These are phyloP conservation scores for Thalassiosira exigua DNA, from an alignment of 352 stramenopile species.

Conservation along the genomic window DNA sequence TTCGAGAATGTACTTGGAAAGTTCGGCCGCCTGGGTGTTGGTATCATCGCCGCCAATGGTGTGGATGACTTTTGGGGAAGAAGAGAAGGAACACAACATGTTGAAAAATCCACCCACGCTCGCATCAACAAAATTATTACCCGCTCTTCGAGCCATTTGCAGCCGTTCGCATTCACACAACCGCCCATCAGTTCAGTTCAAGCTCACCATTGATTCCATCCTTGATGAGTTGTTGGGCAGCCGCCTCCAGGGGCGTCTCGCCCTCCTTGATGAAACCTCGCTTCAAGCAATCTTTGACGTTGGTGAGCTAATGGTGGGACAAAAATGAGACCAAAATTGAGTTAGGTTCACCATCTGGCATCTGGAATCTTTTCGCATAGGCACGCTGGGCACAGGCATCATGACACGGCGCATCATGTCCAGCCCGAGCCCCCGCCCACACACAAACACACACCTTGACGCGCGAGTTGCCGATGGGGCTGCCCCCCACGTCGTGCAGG, in stretches of 20 bases:
- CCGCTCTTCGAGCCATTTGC: too few species aligned
- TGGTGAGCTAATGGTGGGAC: conserved; percentile 86
- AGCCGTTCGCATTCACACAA: too few species aligned
- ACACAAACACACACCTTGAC: conserved; percentile 76
- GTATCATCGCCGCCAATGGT: conserved; percentile 87
- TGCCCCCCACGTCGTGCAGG: conserved; percentile 81
- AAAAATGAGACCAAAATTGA: too few species aligned
- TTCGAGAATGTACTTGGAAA: conserved; percentile 83
- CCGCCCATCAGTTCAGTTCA: too few species aligned
- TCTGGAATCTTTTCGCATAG: too few species aligned
- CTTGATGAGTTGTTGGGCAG: conserved; percentile 77
- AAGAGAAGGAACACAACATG: too few species aligned
- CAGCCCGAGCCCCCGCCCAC: too few species aligned
- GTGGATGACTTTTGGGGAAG: conserved; percentile 82
- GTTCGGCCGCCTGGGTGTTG: conserved; percentile 85
- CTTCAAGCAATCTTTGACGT: conserved; percentile 81
- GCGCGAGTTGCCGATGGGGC: conserved; percentile 84
- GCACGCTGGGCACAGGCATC: too few species aligned
- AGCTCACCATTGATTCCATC: conserved; percentile 73
- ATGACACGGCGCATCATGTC: too few species aligned
- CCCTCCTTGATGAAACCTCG: conserved; percentile 80
- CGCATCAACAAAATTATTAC: too few species aligned
- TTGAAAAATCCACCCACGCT: too few species aligned
- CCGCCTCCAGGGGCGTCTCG: conserved; percentile 81
- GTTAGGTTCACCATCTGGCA: too few species aligned